Evolutionary conservation across 805 yeast species (phyloP), one percentile per base, ranked within the genome.

Genomic region (Tetrapisispora arboricola): DNA sequence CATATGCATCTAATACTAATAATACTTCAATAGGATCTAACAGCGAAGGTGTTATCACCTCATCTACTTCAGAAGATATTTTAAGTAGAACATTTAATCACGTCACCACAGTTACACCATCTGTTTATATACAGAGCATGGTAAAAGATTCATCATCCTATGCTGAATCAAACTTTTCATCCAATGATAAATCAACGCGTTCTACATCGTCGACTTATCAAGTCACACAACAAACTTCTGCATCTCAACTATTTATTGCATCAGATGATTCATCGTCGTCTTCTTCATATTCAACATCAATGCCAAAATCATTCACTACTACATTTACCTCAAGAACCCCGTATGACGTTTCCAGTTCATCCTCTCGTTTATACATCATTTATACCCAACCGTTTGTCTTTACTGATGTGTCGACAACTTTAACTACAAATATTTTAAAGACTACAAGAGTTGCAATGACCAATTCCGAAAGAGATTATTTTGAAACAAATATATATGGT

Each of bases 361-460:
- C 33, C 8, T 32, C 41, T 5, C 18, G 21, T 3, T 15, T 39
- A 2, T 42, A 28, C 32, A 36, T 36, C 16, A 32, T 40, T 21
- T 54, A 53, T 32, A 47, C 54, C 7, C 51, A 53, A 39, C 32
- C 38, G 18, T 54, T 44, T 35, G 49, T 44, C 6, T 42, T 54
- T 27, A 50, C 57, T 1, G 56, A 40, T 17, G 25, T 47, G 1
- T 17, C 44, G 11, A 51, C 57, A 2, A 40, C 52, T 5, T 51
- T 54, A 28, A 38, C 44, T 3, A 48, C 53, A 3, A 52, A 44
- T 11, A 9, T 54, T 7, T 44, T 51, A 11, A 39, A 42, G 4
- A 45, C 54, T 2, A 46, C 53, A 2, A 44, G 47, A 11, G 39
- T 50, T 13, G 38, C 49, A n/a, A 46, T 44, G 6, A 42, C 40